Base-by-base conservation (phyloP, 1,284 basidiomycete species). In the Puccinia coronata region DNA sequence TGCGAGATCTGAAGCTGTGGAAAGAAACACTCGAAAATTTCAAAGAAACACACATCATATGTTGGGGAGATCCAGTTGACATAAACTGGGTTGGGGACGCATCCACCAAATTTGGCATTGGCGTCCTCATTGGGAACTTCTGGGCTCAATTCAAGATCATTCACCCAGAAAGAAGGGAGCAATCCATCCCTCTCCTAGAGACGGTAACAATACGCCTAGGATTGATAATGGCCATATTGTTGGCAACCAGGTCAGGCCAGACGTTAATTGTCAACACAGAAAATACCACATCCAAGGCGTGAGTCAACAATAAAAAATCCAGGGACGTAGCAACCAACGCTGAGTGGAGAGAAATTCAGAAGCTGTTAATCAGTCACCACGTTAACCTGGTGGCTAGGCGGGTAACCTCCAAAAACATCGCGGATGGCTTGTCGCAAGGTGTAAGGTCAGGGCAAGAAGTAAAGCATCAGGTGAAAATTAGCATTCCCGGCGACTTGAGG, bases 321-420 rank as follows among this genome's bases (percentile, higher is more conserved):
- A 39, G 25, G 34, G 41, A 75, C 55, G 2, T 1, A 2, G 12
- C 16, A 0, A 49, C 55, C 0, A 75, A 75, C n/a, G 39, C 36
- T 0, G 73, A 75, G 53, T 75, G 73, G 73, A 61, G 43, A 39
- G 18, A 20, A 31, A 75, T 75, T 0, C 73, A 75, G 43, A 14
- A 39, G 4, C 20, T 61, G 3, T 25, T 65, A 9, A 1, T 59
- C n/a, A 20, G 8, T 6, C 9, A 39, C 12, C 31, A 75, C 2
- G 41, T 75, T 0, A 49, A 75, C n/a, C 12, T 75, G n/a, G 18
- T 20, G 6, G 31, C 31, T 12, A 75, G 55, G 73, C n/a, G n/a
- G n/a, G n/a, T n/a, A n/a, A n/a, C n/a, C n/a, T n/a, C n/a, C n/a
- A n/a, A n/a, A n/a, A n/a, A 75, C 20, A 75, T 16, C 9, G 73